Conservation (phyloP, 2,329 filamentous ascomycete species). For the Fusarium cicatricum region DNA sequence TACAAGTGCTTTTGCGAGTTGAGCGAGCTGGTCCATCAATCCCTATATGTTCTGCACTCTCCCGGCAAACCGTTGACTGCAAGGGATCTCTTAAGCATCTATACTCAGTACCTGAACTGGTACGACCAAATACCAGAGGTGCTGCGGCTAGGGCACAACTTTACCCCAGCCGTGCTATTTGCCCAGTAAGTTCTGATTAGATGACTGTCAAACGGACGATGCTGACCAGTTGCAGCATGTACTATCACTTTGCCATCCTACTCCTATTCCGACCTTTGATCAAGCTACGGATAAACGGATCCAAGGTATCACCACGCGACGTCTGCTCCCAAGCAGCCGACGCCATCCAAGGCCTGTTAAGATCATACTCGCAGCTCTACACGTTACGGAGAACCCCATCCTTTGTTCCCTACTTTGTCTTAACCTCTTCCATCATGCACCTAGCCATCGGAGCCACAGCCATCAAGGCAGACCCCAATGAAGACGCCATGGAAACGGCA, state of each 20-base stretch:
- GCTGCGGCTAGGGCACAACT: slow-evolving; percentile 71
- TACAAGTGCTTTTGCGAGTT: slow-evolving; percentile 76
- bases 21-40: slow-evolving; percentile 77
- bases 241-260: slow-evolving; percentile 74
- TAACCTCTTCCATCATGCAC: slow-evolving; percentile 69
- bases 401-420: slow-evolving; percentile 69
- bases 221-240: slow-evolving; percentile 60
- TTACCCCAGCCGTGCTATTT: slow-evolving; percentile 76
- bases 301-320: slow-evolving; percentile 68
- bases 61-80: slow-evolving; percentile 72
- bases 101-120: slow-evolving; percentile 76
- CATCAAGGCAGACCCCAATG: slow-evolving; percentile 29
- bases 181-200: slow-evolving; percentile 68
- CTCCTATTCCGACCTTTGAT: slow-evolving; percentile 79
- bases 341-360: slow-evolving; percentile 64
- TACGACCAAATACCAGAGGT: slow-evolving; percentile 72
- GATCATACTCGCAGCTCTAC: slow-evolving; percentile 66
- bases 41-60: slow-evolving; percentile 75
- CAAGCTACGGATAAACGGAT: slow-evolving; percentile 69
- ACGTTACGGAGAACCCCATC: slow-evolving; percentile 66
- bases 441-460: slow-evolving; percentile 59
- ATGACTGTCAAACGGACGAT: not conserved
- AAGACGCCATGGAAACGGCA: slow-evolving; percentile 45
- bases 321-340: slow-evolving; percentile 70
- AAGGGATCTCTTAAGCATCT: slow-evolving; percentile 68